Conservation (phyloP, 192 early-diverging fungal species). For the Piromyces finnis region DNA sequence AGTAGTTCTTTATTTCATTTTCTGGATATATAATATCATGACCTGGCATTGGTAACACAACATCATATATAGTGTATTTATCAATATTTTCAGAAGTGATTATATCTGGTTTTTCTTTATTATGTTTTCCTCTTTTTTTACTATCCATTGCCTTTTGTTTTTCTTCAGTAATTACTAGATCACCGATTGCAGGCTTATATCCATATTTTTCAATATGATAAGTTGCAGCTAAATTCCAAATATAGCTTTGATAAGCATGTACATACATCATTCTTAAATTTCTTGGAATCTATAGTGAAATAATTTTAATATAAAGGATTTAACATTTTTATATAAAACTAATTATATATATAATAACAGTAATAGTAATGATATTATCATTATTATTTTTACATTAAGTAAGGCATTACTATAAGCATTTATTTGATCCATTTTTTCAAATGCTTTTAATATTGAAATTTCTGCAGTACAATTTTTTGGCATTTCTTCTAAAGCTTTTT, state of each 20-base stretch:
- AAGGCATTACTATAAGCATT: conserved; percentile 43
- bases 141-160: conserved; percentile 3
- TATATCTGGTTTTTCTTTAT: conserved; percentile 12
- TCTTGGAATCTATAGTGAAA: conserved; percentile 44
- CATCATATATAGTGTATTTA: conserved; percentile 65
- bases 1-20: conserved; percentile 46
- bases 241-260: conserved; percentile 86
- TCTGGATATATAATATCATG: conserved; percentile 56
- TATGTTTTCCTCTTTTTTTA: conserved; percentile 7
- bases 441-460: conserved; percentile 37
- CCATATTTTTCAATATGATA: conserved; percentile 56
- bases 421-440: conserved; percentile 18
- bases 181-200: conserved; percentile 52
- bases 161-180: conserved; percentile 42
- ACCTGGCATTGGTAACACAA: conserved; percentile 86
- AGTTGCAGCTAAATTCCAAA: conserved; percentile 81
- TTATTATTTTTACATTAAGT: conserved; percentile 1
- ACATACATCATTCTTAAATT: conserved; percentile 82
- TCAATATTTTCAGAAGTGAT: conserved; percentile 46
- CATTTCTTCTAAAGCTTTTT: background rate
- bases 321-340: no score
- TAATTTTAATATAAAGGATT: no score
- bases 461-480: conserved; percentile 9
- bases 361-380: no score
- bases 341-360: no score